Evolutionary conservation across 108 stramenopile species (phyloP).

Genomic region (Pseudonitzschia multiseries): DNA sequence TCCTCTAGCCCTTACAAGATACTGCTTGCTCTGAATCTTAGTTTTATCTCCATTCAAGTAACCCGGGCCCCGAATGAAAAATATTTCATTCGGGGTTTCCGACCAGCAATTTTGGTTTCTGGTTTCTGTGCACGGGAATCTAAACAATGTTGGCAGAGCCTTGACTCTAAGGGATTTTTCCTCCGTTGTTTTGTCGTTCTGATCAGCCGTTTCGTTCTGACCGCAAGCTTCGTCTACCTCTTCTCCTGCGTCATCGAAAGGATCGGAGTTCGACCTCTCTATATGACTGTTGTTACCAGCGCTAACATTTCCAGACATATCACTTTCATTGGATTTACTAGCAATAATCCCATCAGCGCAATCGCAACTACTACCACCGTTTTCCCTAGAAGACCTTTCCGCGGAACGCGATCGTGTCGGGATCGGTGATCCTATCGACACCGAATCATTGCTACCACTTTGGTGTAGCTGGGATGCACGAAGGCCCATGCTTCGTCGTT

Average conservation of each 20-base stretch:
- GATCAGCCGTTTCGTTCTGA: constrained; percentile 13
- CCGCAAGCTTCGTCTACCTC: constrained; percentile 16
- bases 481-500: constrained; percentile 6
- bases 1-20: constrained; percentile 66
- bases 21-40: constrained; percentile 61
- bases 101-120: constrained; percentile 75
- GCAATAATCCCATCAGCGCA: neutral
- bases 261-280: constrained; percentile 45
- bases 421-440: constrained; percentile 17
- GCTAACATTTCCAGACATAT: neutral
- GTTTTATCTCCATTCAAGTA: constrained; percentile 70
- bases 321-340: constrained; percentile 10
- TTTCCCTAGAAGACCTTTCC: constrained; percentile 15
- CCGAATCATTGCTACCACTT: neutral
- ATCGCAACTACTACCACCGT: constrained; percentile 3
- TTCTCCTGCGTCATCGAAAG: constrained; percentile 40
- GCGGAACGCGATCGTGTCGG: constrained; percentile 36
- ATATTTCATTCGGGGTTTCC: constrained; percentile 56
- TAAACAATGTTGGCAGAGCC: constrained; percentile 39
- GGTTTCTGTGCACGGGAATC: constrained; percentile 48
- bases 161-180: neutral
- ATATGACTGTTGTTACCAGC: constrained; percentile 14
- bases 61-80: constrained; percentile 67
- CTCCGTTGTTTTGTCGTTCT: constrained; percentile 2
- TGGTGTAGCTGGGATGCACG: neutral